Evolutionary conservation across 495 filamentous ascomycete genomes (phyloP).

Genomic region (Tirmania nivea): DNA sequence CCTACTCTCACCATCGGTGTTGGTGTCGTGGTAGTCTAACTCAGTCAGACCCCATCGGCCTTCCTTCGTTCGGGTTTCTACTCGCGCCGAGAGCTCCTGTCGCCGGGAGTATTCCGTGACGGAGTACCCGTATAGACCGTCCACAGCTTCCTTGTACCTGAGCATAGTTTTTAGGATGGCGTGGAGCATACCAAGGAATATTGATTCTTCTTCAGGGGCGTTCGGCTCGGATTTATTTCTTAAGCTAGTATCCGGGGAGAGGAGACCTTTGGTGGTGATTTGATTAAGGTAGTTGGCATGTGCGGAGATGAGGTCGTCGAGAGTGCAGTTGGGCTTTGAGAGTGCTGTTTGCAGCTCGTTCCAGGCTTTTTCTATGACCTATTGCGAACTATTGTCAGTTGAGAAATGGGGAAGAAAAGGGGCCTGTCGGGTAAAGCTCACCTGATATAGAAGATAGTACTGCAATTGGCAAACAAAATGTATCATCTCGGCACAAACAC

Average conservation of each 20-base stretch:
- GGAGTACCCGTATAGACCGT: slow-evolving; percentile 81
- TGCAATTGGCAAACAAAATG: slow-evolving; percentile 94
- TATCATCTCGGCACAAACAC: slow-evolving; percentile 87
- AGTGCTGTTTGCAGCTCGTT: slow-evolving; percentile 62
- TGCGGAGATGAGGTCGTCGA: slow-evolving; percentile 85
- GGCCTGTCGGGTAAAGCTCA: slow-evolving; percentile 1
- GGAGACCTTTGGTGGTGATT: slow-evolving; percentile 89
- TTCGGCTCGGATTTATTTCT: slow-evolving; percentile 19
- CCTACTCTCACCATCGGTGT: slow-evolving; percentile 9
- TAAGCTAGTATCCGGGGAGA: slow-evolving; percentile 39
- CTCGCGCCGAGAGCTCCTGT: slow-evolving; percentile 60
- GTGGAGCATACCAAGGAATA: slow-evolving; percentile 71
- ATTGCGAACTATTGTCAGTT: not conserved
- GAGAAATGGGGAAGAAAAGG: not conserved
- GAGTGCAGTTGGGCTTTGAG: slow-evolving; percentile 57
- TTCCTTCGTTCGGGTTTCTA: slow-evolving; percentile 39
- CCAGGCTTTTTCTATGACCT: slow-evolving; percentile 87
- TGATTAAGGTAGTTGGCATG: slow-evolving; percentile 76
- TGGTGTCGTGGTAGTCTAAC: slow-evolving; percentile 24
- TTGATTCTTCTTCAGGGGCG: slow-evolving; percentile 25
- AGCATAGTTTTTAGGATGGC: slow-evolving; percentile 90
- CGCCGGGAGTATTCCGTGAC: slow-evolving; percentile 81
- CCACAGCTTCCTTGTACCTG: slow-evolving; percentile 75
- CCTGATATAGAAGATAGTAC: slow-evolving; percentile 93
- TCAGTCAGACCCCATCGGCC: slow-evolving; percentile 45